phyloP scores from a whole-genome alignment of 2,329 filamentous ascomycete genomes.

The Phaeoacremonium minimum region DNA sequence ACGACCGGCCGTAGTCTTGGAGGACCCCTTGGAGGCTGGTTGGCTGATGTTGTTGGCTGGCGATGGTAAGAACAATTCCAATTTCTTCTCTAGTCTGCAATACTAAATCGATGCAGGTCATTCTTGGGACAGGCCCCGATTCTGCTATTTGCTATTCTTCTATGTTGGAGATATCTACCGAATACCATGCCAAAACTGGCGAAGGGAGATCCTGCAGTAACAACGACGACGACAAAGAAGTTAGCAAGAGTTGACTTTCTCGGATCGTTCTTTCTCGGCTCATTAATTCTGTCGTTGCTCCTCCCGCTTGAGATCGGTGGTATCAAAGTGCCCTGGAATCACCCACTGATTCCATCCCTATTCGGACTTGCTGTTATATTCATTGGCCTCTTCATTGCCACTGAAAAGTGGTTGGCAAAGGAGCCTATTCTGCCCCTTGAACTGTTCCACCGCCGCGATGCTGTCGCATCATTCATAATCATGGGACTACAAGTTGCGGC shows the following conservation, averaged over 20 bases:
- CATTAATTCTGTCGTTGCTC: constrained; percentile 28
- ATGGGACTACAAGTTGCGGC: constrained; percentile 48
- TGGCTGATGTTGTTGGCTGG: constrained; percentile 62
- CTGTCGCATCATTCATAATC: constrained; percentile 49
- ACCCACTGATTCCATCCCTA: constrained; percentile 24
- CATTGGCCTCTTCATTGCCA: constrained; percentile 24
- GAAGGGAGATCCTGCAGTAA: constrained; percentile 6
- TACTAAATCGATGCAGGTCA: constrained; percentile 28
- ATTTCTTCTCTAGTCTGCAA: neutral
- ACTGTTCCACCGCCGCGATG: constrained; percentile 46
- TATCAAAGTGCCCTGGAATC: constrained; percentile 29
- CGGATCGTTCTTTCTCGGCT: constrained; percentile 42
- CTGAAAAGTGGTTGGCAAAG: constrained; percentile 31
- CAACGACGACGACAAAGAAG: constrained; percentile 17
- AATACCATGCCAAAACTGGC: constrained; percentile 7
- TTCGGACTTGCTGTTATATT: constrained; percentile 21
- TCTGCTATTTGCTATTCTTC: constrained; percentile 41
- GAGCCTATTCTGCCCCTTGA: constrained; percentile 57
- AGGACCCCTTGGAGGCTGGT: constrained; percentile 53
- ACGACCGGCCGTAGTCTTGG: constrained; percentile 47
- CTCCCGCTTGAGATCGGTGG: constrained; percentile 35
- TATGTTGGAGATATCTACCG: constrained; percentile 29
- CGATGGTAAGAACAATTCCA: constrained; percentile 42
- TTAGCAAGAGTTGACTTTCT: constrained; percentile 55
- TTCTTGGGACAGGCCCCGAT: constrained; percentile 55